Base-by-base conservation (phyloP, 768 basidiomycete species). In the Boletus rufocinnamomeus region DNA sequence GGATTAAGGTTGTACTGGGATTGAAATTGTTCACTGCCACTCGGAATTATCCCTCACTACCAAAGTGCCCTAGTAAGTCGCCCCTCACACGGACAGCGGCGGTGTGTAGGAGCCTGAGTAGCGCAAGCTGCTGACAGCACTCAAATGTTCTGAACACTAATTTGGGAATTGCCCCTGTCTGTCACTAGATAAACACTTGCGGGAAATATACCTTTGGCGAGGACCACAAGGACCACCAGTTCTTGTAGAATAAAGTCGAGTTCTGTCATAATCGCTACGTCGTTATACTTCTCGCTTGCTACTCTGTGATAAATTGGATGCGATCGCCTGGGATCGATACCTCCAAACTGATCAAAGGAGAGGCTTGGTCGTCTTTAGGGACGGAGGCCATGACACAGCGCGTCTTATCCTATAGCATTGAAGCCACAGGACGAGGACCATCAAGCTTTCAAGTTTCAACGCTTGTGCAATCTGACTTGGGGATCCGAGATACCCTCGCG, bases 111-210 rank as follows among this genome's bases (percentile, higher is more conserved):
- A n/a, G n/a, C n/a, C n/a, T n/a, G 28, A 32, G 23, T 17, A 41
- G n/a, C 2, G 19, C 30, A 16, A 30, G 44, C 28, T 43, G n/a
- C n/a, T n/a, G n/a, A n/a, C 27, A 35, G 11, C 17, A 23, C 7
- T 41, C 50, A 30, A 40, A 41, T 41, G 4, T 49, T 41, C 49
- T 3, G 19, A 21, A 23, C 16, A 41, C 63, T 56, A 49, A 48
- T 46, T 68, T 48, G 14, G 52, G 59, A 54, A 54, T 32, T 13
- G 19, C 53, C 59, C 59, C 59, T 61, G 43, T 50, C 41, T 55
- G 5, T 16, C 16, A 21, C 14, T 6, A 46, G 25, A 17, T 47
- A 19, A 7, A 16, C 14, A 16, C 11, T n/a, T n/a, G 6, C 11
- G 10, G n/a, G 19, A 16, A 17, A 50, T 23, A 10, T 35, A 35